Conservation (phyloP, 768 basidiomycete genomes). For the Botryobasidium botryosum region DNA sequence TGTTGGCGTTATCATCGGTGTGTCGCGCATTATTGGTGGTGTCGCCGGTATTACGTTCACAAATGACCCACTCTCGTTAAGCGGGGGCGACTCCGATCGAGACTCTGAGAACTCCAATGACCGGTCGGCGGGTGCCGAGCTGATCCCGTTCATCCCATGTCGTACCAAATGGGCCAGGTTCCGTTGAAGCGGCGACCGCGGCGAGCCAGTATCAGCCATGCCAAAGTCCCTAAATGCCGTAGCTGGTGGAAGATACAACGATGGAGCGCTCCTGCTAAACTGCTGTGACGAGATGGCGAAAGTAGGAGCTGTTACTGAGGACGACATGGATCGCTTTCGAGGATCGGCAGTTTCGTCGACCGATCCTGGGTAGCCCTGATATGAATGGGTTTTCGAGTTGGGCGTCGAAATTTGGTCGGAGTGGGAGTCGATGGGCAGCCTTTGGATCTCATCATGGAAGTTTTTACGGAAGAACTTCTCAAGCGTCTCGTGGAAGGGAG, state of each 20-base stretch:
- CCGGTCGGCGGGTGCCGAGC: conserved; percentile 53
- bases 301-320: not conserved
- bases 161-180: conserved; percentile 67
- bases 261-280: conserved; percentile 2
- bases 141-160: conserved; percentile 68
- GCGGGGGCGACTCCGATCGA: conserved; percentile 8
- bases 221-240: not conserved
- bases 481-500: conserved; percentile 82
- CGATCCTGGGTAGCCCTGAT: no score
- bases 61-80: conserved; percentile 1
- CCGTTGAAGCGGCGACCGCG: conserved; percentile 44
- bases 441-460: conserved; percentile 65
- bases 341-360: conserved; percentile 15
- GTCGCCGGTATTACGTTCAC: no score
- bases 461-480: conserved; percentile 74
- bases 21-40: no score
- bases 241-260: not conserved
- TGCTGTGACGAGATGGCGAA: not conserved
- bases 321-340: conserved; percentile 19
- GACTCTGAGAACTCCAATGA: conserved; percentile 3
- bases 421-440: conserved; percentile 30
- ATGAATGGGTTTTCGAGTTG: not conserved
- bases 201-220: not conserved
- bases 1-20: no score
- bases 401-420: not conserved